Conservation (phyloP, 2,329 filamentous ascomycete species). For the Paradendryphiella salina region DNA sequence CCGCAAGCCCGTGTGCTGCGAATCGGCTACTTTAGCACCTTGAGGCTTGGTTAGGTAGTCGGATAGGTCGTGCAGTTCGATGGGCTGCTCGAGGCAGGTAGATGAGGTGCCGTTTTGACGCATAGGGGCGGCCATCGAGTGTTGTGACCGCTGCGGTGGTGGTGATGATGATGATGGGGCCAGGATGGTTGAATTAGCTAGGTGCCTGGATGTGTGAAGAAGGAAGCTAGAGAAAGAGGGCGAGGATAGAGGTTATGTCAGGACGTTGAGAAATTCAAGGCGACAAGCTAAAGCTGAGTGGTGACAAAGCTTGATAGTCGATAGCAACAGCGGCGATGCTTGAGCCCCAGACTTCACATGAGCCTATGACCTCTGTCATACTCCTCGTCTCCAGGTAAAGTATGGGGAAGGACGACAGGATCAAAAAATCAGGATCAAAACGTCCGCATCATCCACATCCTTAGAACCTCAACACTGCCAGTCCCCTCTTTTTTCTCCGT, state of each 20-base stretch:
- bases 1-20: slow-evolving; percentile 14
- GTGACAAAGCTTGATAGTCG: too few relatives aligned
- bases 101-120: slow-evolving; percentile 40
- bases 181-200: too few relatives aligned
- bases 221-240: too few relatives aligned
- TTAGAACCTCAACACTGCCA: too few relatives aligned
- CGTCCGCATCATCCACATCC: background rate
- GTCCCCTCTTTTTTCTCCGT: too few relatives aligned
- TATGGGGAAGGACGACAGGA: background rate
- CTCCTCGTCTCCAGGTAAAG: background rate
- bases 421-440: background rate
- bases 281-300: too few relatives aligned
- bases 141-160: slow-evolving; percentile 15
- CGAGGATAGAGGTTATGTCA: too few relatives aligned
- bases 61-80: slow-evolving; percentile 41
- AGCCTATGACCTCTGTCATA: background rate
- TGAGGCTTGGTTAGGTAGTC: slow-evolving; percentile 24
- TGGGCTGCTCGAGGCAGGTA: slow-evolving; percentile 38
- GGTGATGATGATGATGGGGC: background rate
- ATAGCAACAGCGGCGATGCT: too few relatives aligned
- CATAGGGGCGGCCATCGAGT: background rate
- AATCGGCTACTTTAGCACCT: slow-evolving; percentile 23
- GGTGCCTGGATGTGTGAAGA: too few relatives aligned
- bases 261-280: too few relatives aligned
- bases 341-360: too few relatives aligned